Evolutionary conservation across 208 protist species (phyloP), one percentile per base, ranked within the genome.

Genomic region (Plasmodiophora brassicae): DNA sequence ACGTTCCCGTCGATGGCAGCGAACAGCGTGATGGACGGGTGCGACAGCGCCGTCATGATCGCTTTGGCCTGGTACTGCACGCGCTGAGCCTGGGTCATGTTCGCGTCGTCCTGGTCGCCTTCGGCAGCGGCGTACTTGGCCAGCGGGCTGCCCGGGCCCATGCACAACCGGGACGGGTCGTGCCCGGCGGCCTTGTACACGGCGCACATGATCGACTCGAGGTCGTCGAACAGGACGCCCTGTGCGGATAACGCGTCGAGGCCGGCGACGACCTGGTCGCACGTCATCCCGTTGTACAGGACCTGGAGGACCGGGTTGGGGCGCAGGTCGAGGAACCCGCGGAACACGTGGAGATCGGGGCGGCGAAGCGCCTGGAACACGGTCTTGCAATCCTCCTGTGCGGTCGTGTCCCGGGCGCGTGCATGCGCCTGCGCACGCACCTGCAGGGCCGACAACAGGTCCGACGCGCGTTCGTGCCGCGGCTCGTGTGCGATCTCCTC

Each of bases 271-370:
- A 78, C 41, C 5, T 36, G 14, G n/a, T 78, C n/a, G 5, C 32
- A n/a, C 5, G 5, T 32, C 65, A 78, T 78, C 32, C 65, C 65
- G n/a, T 78, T 78, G n/a, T 32, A 78, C 65, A 78, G 65, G 20
- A 78, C 32, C 65, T 78, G 65, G 41, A 78, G n/a, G n/a, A 78
- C 65, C 32, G 65, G 65, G n/a, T 78, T 78, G 32, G 65, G 65
- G 10, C 65, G 5, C 5, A 78, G 65, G 41, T 78, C 65, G 41
- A 78, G 5, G n/a, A 78, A 78, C n/a, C 65, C 65, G 20, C 5
- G 20, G n/a, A 78, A 78, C n/a, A 78, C 32, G 5, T 32, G 65
- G 32, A 78, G 65, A 78, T 78, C n/a, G 32, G 65, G 65, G 5
- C 5, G n/a, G 20, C 65, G 5, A 36, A 78, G 65, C 65, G 65